phyloP scores from a whole-genome alignment of 169 alveolate genomes.

The Perkinsus chesapeaki region DNA sequence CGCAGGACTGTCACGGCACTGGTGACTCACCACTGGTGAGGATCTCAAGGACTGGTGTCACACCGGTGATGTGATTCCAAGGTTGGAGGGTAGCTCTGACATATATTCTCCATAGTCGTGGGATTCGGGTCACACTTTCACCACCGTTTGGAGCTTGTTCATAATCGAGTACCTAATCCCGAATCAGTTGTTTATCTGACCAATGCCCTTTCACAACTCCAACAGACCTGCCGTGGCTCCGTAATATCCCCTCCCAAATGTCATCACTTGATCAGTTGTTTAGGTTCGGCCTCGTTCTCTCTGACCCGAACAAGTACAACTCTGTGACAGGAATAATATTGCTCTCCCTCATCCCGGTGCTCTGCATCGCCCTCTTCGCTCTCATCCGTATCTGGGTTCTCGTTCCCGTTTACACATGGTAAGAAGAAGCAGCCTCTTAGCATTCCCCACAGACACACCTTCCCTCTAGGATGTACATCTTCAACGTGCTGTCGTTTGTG shows the following conservation, averaged over 20 bases:
- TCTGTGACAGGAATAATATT: neutral
- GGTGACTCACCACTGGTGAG: too few species aligned
- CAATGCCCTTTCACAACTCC: neutral
- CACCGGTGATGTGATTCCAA: too few species aligned
- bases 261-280: too few species aligned
- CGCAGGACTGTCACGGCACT: too few species aligned
- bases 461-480: neutral
- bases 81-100: too few species aligned
- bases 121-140: too few species aligned
- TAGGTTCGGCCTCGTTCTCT: neutral
- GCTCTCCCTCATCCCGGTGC: neutral
- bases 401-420: neutral
- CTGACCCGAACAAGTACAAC: neutral
- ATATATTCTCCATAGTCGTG: too few species aligned
- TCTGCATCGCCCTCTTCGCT: neutral
- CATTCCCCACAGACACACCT: neutral
- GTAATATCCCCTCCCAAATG: neutral
- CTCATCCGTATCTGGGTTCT: neutral
- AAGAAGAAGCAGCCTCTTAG: neutral
- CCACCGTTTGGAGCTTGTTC: too few species aligned
- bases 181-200: too few species aligned
- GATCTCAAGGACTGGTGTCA: too few species aligned
- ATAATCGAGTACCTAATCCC: too few species aligned
- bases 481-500: neutral
- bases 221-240: neutral